Evolutionary conservation across 2,329 filamentous ascomycete species (phyloP).

Genomic region (Corniculantispora saksenae): DNA sequence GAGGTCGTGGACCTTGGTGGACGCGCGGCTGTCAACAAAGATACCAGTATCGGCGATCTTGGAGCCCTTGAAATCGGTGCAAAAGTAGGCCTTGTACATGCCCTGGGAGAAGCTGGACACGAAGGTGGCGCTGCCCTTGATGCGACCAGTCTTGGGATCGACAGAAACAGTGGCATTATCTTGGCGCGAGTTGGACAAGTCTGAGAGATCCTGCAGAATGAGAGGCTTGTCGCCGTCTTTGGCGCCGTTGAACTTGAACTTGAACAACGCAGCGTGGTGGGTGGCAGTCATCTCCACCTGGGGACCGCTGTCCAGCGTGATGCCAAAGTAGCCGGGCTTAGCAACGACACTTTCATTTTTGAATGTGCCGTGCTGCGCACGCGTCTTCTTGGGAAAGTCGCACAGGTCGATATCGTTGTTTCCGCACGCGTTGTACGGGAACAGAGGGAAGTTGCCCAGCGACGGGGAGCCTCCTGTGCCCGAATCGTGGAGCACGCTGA

Average conservation of each 20-base stretch:
- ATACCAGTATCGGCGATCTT: conserved; percentile 60
- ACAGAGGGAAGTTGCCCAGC: conserved; percentile 73
- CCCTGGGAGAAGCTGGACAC: conserved; percentile 66
- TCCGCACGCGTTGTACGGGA: conserved; percentile 64
- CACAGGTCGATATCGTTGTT: conserved; percentile 64
- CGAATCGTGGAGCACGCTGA: conserved; percentile 60
- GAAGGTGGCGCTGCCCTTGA: conserved; percentile 64
- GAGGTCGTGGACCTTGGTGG: conserved; percentile 46
- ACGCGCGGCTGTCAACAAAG: conserved; percentile 59
- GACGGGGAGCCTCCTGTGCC: conserved; percentile 61
- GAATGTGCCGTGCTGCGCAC: conserved; percentile 44
- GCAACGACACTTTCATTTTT: conserved; percentile 54
- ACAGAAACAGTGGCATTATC: conserved; percentile 59
- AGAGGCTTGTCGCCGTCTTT: conserved; percentile 49
- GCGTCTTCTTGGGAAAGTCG: conserved; percentile 54
- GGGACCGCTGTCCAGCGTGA: conserved; percentile 59
- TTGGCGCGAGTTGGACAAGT: conserved; percentile 61
- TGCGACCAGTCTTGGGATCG: conserved; percentile 56
- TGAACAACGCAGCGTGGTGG: conserved; percentile 66
- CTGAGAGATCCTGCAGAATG: conserved; percentile 65
- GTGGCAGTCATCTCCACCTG: conserved; percentile 67
- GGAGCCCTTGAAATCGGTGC: conserved; percentile 65
- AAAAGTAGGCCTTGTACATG: conserved; percentile 62
- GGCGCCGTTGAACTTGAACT: conserved; percentile 59
- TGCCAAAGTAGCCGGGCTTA: conserved; percentile 65